Evolutionary conservation across 495 filamentous ascomycete genomes (phyloP), one percentile per base, ranked within the genome.

Genomic region (Talaromyces liani): DNA sequence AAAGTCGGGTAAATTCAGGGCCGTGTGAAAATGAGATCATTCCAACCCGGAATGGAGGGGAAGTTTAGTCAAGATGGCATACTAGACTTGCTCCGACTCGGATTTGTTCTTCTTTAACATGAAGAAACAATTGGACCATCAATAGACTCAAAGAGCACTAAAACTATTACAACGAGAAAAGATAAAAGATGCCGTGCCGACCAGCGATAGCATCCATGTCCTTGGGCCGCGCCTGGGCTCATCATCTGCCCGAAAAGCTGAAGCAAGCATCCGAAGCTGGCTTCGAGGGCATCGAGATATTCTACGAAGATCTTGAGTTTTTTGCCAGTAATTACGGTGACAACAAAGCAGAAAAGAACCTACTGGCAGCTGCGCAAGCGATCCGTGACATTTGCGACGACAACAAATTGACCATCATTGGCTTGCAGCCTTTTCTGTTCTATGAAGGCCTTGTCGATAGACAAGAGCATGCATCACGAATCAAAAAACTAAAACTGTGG

Each of bases 381-480:
- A 81, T 89, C 34, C 74, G 74, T 9, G 64, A 68, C 0, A 75
- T 89, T 34, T 91, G 88, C 72, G 73, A 82, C 51, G 78, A 78
- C 1, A 80, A 87, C 49, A 70, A 72, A 20, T 78, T 93, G 61
- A 72, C 72, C 45, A 86, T 92, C 64, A 76, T 93, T 66, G 87
- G 87, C 63, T 79, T 93, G 2, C 89, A 93, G 71, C 90, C 90
- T 10, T 92, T 93, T 73, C 82, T 83, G 75, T 86, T 91, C 75
- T 92, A 90, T 75, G 89, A 92, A 67, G 90, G 90, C 3, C 80
- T 92, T 1, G 53, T 86, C 10, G 87, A 92, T 76, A 82, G 87
- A 10, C 65, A 73, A 6, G 79, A 84, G 59, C 87, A 89, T 66
- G 72, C 72, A n/a, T 65, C 73, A 29, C 76, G 84, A 9, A 73